Evolutionary conservation across 495 filamentous ascomycete genomes (phyloP), one percentile per base, ranked within the genome.

Genomic region (Xeromyces bisporus): DNA sequence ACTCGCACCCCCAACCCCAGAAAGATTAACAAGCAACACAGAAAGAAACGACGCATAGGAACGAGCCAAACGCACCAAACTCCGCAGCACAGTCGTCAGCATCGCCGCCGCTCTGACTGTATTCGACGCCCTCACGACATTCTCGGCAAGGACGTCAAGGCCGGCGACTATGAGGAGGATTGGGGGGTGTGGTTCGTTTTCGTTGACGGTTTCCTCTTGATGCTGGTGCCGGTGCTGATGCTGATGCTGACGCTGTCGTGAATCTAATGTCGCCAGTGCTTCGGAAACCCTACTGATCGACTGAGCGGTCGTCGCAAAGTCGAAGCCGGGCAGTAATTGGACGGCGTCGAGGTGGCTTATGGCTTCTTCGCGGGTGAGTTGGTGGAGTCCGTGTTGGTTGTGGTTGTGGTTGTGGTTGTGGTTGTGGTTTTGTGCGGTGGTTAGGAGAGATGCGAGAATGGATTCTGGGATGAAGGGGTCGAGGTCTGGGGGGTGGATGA

Each of bases 401-500:
- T n/a, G n/a, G n/a, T n/a, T n/a, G n/a, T n/a, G n/a, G n/a, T n/a
- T n/a, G n/a, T n/a, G n/a, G n/a, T n/a, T n/a, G n/a, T n/a, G n/a
- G n/a, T 35, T 15, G 3, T 33, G 39, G 3, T 34, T 6, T 36
- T 12, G 7, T 33, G 23, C 5, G 31, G 30, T 15, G 33, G 12
- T 14, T 28, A 53, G 42, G 11, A 62, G 37, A 2, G 41, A 46
- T 4, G 43, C 34, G 23, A 82, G 64, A 30, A 92, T 53, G 8
- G 62, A 71, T 47, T 83, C 79, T 8, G 86, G 62, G 17, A 77
- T 71, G 24, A 92, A 82, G 2, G 77, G 82, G 25, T 80, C 71
- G n/a, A 78, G 81, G 47, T 80, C 87, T 18, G 73, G 72, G 1
- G 80, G 84, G 52, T 92, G 79, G 28, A 64, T 56, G 18, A 64